phyloP scores from a whole-genome alignment of 306 rosid species.

The Vigna trinervia region DNA sequence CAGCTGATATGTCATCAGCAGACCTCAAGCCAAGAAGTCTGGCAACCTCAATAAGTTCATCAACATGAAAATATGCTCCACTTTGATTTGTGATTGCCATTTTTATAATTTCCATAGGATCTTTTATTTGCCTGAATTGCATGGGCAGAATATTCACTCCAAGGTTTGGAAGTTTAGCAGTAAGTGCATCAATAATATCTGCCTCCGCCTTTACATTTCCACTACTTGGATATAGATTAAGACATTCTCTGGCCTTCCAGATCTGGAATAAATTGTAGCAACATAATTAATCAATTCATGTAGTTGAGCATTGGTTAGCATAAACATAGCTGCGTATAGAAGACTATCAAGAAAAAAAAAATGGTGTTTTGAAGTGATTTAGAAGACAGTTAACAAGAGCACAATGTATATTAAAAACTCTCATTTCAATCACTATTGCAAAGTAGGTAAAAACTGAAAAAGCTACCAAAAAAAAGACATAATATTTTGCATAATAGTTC shows the following conservation, averaged over 20 bases:
- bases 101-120: constrained; percentile 90
- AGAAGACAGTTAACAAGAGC: constrained; percentile 8
- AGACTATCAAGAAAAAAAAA: constrained; percentile 31
- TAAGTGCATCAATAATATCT: constrained; percentile 86
- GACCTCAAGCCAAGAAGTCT: constrained; percentile 91
- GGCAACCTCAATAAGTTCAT: constrained; percentile 90
- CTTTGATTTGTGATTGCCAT: constrained; percentile 84
- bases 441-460: constrained; percentile 7
- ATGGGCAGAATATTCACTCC: constrained; percentile 97
- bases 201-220: constrained; percentile 77
- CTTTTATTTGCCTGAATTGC: constrained; percentile 93
- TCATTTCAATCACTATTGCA: constrained; percentile 24
- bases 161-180: constrained; percentile 85
- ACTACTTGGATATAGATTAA: constrained; percentile 76
- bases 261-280: constrained; percentile 66
- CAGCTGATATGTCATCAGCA: constrained; percentile 74
- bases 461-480: background rate
- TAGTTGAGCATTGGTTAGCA: constrained; percentile 39
- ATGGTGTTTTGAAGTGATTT: constrained; percentile 23
- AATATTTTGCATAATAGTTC: constrained; percentile 2
- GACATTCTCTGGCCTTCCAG: constrained; percentile 98
- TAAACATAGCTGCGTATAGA: constrained; percentile 34
- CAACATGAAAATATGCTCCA: constrained; percentile 96
- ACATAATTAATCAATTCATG: constrained; percentile 41
- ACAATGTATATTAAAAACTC: background rate